Base-by-base conservation (phyloP, 2,329 filamentous ascomycete genomes). In the Ascochyta viciae-villosae region DNA sequence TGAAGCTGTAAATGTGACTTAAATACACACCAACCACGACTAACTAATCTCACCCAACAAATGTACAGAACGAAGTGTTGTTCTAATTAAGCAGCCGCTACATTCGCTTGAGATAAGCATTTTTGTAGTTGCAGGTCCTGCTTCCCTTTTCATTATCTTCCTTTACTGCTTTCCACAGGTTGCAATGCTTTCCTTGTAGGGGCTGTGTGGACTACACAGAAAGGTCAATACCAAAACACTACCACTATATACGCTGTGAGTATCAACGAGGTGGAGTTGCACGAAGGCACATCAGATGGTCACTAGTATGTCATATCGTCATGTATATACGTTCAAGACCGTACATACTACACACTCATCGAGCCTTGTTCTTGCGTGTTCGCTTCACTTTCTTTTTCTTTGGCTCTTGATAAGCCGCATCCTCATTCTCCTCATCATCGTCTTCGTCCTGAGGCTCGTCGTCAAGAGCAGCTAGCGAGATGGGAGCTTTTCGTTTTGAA, bases 361-460 rank as follows among this genome's bases (percentile, higher is more conserved):
- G 48, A 15, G 38, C 54, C 29, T 61, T 61, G 4, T 35, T 45
- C 39, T 64, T 67, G 9, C 61, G 50, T 1, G 38, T 48, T 31
- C 27, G 46, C 38, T 29, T 54, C 4, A 59, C 23, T 38, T 60
- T 71, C 52, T 74, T 74, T 61, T 66, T 70, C 26, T 58, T 69
- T 5, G 71, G 71, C 58, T 72, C 68, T 31, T 61, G 42, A 46
- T 72, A 72, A 12, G 61, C 53, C 4, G 42, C 45, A 24, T 72
- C 68, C 19, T 66, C 66, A 6, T 65, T 60, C 5, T 65, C 66
- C 8, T 63, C 63, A 4, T 66, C 63, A 3, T 66, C 60, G 2
- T 59, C 62, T 5, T 66, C 61, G 2, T 59, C 61, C 6, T 26
- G 57, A 34, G 45, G 45, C 29, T 50, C 44, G 15, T 53, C 35